Conservation (phyloP, 495 filamentous ascomycete species). For the Friedmanniomyces simplex region DNA sequence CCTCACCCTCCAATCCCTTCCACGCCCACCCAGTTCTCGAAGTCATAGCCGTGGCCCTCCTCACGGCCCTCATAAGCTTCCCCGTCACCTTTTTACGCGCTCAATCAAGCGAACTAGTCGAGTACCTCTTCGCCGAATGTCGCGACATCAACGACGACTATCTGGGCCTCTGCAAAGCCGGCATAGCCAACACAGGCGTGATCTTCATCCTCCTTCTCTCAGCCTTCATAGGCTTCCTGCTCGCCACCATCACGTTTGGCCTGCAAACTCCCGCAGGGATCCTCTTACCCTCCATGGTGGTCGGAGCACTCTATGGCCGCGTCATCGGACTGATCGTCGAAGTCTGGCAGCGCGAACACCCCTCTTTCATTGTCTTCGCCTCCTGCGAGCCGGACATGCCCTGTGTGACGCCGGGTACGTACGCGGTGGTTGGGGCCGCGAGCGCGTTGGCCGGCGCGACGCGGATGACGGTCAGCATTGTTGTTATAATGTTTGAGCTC, state of each 20-base stretch:
- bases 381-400: conserved; percentile 79
- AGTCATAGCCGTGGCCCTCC: conserved; percentile 59
- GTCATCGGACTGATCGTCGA: conserved; percentile 82
- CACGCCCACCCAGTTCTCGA: conserved; percentile 60
- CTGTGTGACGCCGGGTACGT: conserved; percentile 88
- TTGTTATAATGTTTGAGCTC: conserved; percentile 98
- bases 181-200: conserved; percentile 57
- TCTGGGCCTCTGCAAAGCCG: conserved; percentile 77
- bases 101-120: conserved; percentile 84
- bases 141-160: conserved; percentile 64
- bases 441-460: conserved; percentile 93
- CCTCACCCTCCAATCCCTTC: conserved; percentile 38
- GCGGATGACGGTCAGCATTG: conserved; percentile 91
- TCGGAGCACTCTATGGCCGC: conserved; percentile 86
- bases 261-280: conserved; percentile 95
- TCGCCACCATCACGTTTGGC: conserved; percentile 85
- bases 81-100: conserved; percentile 87
- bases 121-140: conserved; percentile 86
- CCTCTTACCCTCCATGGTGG: conserved; percentile 93
- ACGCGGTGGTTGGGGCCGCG: conserved; percentile 95
- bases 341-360: conserved; percentile 73
- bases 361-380: conserved; percentile 62
- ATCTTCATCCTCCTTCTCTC: conserved; percentile 73
- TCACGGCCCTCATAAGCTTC: conserved; percentile 86
- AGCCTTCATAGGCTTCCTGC: conserved; percentile 68